Conservation (phyloP, 1,139 yeast genomes). For the Diutina pseudorugosa region DNA sequence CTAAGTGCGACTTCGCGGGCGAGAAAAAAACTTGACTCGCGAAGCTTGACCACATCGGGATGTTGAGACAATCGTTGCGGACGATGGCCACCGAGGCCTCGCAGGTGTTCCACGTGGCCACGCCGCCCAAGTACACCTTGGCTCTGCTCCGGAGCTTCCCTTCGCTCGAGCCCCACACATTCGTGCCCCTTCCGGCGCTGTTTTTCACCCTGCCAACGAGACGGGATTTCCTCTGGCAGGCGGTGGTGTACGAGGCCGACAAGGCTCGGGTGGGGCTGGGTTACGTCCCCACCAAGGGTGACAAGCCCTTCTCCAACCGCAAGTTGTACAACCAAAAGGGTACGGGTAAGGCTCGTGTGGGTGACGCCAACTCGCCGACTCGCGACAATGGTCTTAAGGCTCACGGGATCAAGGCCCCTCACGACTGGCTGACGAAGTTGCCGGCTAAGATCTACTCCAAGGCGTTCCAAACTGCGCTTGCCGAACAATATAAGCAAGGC, state of each 20-base stretch:
- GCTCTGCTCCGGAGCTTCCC: conserved; percentile 83
- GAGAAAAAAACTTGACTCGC: conserved; percentile 10
- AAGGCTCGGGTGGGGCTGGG: conserved; percentile 82
- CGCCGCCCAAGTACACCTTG: conserved; percentile 65
- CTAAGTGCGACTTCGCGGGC: background rate
- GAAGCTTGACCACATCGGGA: conserved; percentile 6
- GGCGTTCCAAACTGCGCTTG: conserved; percentile 74
- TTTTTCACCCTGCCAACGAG: conserved; percentile 68
- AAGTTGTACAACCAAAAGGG: conserved; percentile 89
- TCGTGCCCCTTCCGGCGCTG: conserved; percentile 62
- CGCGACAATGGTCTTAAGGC: conserved; percentile 88
- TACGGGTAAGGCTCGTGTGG: conserved; percentile 88
- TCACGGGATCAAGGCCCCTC: conserved; percentile 82
- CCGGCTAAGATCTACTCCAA: conserved; percentile 61
- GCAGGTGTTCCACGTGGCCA: conserved; percentile 7
- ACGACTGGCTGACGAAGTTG: conserved; percentile 76
- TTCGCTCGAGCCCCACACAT: conserved; percentile 68
- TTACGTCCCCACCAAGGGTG: conserved; percentile 75
- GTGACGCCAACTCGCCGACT: conserved; percentile 91
- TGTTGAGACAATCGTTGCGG: conserved; percentile 4
- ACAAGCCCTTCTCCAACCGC: conserved; percentile 74
- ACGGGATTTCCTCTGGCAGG: conserved; percentile 88
- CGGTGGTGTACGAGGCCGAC: conserved; percentile 88
- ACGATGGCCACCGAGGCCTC: conserved; percentile 4
- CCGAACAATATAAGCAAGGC: conserved; percentile 70